A percentile compares a stretch with the other conserved stretches of the same genome.
phyloP scores from a whole-genome alignment of 768 basidiomycete genomes.

The Exsudoporus frostii region DNA sequence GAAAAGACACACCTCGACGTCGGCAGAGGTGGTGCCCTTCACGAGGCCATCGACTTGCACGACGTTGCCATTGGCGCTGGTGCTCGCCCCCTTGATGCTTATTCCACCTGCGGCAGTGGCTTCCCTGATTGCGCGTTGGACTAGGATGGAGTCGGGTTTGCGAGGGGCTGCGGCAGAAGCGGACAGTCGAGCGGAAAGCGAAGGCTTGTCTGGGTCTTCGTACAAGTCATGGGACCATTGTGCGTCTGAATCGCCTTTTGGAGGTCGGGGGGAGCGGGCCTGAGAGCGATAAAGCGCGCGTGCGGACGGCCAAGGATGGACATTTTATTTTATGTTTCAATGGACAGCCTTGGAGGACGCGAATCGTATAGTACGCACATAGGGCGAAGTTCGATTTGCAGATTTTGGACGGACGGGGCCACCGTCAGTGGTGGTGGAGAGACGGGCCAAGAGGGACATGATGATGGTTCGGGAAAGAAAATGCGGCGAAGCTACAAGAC shows the following conservation, averaged over 20 bases:
- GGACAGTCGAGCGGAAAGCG: conserved; percentile 55
- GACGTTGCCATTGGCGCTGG: conserved; percentile 52
- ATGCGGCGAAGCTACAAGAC: neutral
- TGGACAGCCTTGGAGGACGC: conserved; percentile 19
- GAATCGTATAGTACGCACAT: conserved; percentile 35
- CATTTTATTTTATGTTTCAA: conserved; percentile 20
- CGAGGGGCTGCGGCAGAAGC: conserved; percentile 41
- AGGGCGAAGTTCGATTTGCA: conserved; percentile 30
- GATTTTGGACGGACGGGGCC: conserved; percentile 33
- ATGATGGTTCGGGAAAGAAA: conserved; percentile 11
- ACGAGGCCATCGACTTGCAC: conserved; percentile 75
- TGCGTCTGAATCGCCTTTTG: conserved; percentile 64
- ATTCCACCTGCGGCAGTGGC: conserved; percentile 45
- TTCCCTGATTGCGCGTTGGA: conserved; percentile 63
- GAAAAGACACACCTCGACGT: conserved; percentile 49
- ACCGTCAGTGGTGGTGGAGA: conserved; percentile 27
- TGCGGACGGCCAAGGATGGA: conserved; percentile 1
- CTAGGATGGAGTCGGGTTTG: conserved; percentile 53
- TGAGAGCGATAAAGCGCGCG: conserved; percentile 4
- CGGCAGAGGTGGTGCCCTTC: conserved; percentile 74
- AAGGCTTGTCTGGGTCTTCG: conserved; percentile 52
- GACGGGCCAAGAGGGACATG: conserved; percentile 32
- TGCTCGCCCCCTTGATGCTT: conserved; percentile 68
- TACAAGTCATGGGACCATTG: conserved; percentile 74
- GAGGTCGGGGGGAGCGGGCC: conserved; percentile 46